A percentile compares a stretch with the other conserved stretches of the same genome.
These are phyloP conservation scores for Asterionellopsis glacialis DNA, from an alignment of 108 stramenopile genomes.

Conservation along the genomic window DNA sequence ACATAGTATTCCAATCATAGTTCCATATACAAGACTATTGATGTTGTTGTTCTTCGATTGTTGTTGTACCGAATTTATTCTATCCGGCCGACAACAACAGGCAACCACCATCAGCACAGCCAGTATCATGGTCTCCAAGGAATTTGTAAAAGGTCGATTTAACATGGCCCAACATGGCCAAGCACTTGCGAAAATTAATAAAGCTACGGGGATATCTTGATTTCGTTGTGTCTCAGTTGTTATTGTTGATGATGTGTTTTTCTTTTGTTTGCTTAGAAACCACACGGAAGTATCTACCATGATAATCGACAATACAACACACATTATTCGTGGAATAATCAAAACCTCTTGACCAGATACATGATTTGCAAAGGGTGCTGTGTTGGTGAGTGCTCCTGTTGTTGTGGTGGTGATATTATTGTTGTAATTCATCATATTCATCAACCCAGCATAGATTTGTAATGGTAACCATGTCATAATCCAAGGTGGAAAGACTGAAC, in stretches of 20 bases:
- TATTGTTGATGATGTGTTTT: conserved; percentile 7
- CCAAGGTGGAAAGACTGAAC: conserved; percentile 65
- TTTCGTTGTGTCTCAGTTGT: conserved; percentile 8
- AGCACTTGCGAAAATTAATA: conserved; percentile 55
- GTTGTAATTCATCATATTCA: conserved; percentile 1
- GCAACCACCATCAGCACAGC: conserved; percentile 33
- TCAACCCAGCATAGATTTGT: conserved; percentile 25
- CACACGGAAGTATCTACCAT: conserved; percentile 56
- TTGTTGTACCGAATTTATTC: too few relatives aligned
- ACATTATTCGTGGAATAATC: conserved; percentile 59
- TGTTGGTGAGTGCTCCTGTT: background rate
- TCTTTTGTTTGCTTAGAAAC: conserved; percentile 13
- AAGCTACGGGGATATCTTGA: conserved; percentile 24
- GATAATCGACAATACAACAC: conserved; percentile 52
- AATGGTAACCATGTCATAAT: conserved; percentile 66
- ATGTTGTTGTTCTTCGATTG: conserved; percentile 3
- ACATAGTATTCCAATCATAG: conserved; percentile 44
- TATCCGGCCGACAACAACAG: too few relatives aligned
- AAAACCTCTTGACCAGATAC: conserved; percentile 58
- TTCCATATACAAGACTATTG: background rate
- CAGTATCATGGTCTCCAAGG: conserved; percentile 66
- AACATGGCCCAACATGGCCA: conserved; percentile 64
- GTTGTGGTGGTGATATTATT: conserved; percentile 1
- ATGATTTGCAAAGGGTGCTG: conserved; percentile 11
- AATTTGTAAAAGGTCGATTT: conserved; percentile 73